Conservation (phyloP, 148 eudicot genomes). For the Pouteria glomerata region DNA sequence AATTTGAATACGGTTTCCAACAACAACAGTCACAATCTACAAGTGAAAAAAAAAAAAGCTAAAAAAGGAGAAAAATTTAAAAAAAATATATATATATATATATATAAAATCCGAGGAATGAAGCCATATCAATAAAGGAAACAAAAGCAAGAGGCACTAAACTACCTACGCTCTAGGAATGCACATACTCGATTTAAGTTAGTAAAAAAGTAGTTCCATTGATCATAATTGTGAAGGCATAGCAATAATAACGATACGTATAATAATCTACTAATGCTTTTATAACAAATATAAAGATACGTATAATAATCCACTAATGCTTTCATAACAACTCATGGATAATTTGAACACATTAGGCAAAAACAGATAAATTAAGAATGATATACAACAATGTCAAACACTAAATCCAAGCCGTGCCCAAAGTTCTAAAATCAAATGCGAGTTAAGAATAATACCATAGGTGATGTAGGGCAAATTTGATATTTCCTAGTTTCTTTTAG, state of each 20-base stretch:
- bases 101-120: too few relatives aligned
- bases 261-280: neutral
- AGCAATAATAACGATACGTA: neutral
- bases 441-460: conserved; percentile 42
- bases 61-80: too few relatives aligned
- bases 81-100: too few relatives aligned
- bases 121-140: neutral
- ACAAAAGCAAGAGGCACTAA: neutral
- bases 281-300: neutral
- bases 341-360: neutral
- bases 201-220: neutral
- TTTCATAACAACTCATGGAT: neutral
- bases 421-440: neutral
- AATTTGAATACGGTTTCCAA: neutral
- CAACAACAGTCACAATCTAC: neutral
- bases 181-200: neutral
- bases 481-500: too few relatives aligned
- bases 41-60: too few relatives aligned
- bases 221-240: neutral
- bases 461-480: too few relatives aligned
- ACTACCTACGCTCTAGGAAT: neutral
- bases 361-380: neutral
- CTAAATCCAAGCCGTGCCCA: neutral
- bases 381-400: neutral
- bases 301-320: neutral